Base-by-base conservation (phyloP, 805 yeast species). In the Torulaspora delbrueckii region DNA sequence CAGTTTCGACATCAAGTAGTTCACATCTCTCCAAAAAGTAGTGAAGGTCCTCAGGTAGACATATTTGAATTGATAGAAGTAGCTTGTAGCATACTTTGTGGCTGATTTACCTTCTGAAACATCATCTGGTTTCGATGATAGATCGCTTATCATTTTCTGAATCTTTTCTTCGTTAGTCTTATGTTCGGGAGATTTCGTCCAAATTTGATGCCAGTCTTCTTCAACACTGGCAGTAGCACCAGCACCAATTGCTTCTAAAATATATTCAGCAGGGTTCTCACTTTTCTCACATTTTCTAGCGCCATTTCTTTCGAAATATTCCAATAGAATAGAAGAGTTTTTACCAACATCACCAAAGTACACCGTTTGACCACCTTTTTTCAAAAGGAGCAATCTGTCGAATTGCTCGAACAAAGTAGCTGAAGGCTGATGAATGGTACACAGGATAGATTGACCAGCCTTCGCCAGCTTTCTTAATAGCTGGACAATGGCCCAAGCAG, bases 231-330 rank as follows among this genome's bases (percentile, higher is more conserved):
- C 72, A 40, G 73, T 71, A 27, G 73, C 71, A 53, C 74, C 75
- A 9, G 74, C 73, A 38, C 73, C 72, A 45, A 74, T 73, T 50
- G 70, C 67, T 35, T 73, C 73, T 54, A 74, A 60, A 50, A 74
- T 70, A 50, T 66, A 75, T 55, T 63, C 77, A 47, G 72, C 74
- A 41, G 74, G 70, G 57, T 71, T 68, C 52, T 73, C 68, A 59
- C 60, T 43, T 48, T 60, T 19, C 49, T 46, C 65, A 66, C 89
- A 83, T 42, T 73, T 72, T 55, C 82, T 75, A 12, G 86, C 87
- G 22, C 95, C 86, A 54, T 78, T 64, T 40, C 68, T 67, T 65
- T 82, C 86, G 61, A 83, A 83, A 65, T 83, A 84, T 41, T 71
- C 59, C 27, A 79, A 71, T 59, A 83, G 64, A 3, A 77, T 73